Evolutionary conservation across 2,329 filamentous ascomycete species (phyloP).

Genomic region (Hypoxylon sp.): DNA sequence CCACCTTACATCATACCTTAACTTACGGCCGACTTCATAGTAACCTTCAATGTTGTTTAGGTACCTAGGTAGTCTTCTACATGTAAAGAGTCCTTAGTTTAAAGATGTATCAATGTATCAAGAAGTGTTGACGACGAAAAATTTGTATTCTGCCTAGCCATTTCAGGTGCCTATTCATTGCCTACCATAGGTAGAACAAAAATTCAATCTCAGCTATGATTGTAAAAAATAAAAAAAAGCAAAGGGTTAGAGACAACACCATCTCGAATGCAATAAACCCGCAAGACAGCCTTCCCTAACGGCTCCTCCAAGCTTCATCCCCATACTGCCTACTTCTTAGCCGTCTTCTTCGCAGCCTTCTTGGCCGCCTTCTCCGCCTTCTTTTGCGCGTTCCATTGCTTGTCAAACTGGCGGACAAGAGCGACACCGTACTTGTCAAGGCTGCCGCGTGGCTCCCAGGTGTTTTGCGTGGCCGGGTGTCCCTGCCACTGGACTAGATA

Average conservation of each 20-base stretch:
- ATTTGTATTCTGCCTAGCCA: background rate
- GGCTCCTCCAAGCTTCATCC: background rate
- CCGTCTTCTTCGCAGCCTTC: background rate
- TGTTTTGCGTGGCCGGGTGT: slow-evolving; percentile 61
- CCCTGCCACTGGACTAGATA: slow-evolving; percentile 70
- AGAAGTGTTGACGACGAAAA: background rate
- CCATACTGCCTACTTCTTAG: background rate
- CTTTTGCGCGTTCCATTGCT: background rate
- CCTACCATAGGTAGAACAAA: no score
- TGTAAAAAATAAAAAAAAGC: background rate
- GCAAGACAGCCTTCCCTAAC: background rate
- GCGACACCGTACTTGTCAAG: slow-evolving; percentile 51
- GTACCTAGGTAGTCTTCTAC: background rate
- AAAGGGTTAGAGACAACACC: background rate
- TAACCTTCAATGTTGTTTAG: background rate
- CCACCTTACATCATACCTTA: slow-evolving; percentile 10
- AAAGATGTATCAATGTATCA: background rate
- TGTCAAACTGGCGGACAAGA: slow-evolving; percentile 40
- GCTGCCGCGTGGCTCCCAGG: slow-evolving; percentile 61
- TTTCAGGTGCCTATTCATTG: no score
- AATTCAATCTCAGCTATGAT: no score
- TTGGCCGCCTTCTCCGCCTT: slow-evolving; percentile 15
- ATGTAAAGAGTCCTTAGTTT: background rate
- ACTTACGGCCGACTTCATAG: slow-evolving; percentile 2
- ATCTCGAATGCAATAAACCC: background rate